These are phyloP conservation scores for Biancaea sappan DNA, from an alignment of 306 rosid species.

Conservation along the genomic window DNA sequence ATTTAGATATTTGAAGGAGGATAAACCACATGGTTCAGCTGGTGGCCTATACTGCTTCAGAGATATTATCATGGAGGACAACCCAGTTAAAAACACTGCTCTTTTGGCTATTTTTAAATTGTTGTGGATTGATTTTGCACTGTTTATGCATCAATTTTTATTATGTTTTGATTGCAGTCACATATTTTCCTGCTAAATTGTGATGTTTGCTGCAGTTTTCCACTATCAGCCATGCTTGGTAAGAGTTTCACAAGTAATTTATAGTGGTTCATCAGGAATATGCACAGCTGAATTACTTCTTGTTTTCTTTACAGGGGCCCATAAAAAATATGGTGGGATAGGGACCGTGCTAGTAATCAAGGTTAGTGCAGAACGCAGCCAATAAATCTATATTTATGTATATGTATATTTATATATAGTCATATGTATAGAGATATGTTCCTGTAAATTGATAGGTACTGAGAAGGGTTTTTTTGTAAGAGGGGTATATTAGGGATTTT, in stretches of 20 bases:
- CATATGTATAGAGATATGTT: not conserved
- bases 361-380: constrained; percentile 61
- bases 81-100: constrained; percentile 61
- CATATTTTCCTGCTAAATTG: constrained; percentile 87
- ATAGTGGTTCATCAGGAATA: constrained; percentile 1
- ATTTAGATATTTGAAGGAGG: constrained; percentile 91
- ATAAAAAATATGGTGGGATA: constrained; percentile 80
- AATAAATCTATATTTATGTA: not conserved
- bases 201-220: constrained; percentile 98
- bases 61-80: constrained; percentile 90
- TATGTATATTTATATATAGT: not conserved
- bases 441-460: too few species aligned
- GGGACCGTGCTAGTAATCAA: constrained; percentile 93
- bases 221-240: constrained; percentile 88
- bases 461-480: too few species aligned
- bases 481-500: too few species aligned
- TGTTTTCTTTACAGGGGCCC: constrained; percentile 68
- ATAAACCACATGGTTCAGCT: constrained; percentile 96
- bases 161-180: constrained; percentile 70
- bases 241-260: constrained; percentile 39
- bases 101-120: not conserved
- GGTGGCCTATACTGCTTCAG: constrained; percentile 84
- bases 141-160: constrained; percentile 7
- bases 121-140: not conserved
- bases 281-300: constrained; percentile 1